These are phyloP conservation scores for Arxiozyma bovina DNA, from an alignment of 1,139 yeast species.

Conservation along the genomic window DNA sequence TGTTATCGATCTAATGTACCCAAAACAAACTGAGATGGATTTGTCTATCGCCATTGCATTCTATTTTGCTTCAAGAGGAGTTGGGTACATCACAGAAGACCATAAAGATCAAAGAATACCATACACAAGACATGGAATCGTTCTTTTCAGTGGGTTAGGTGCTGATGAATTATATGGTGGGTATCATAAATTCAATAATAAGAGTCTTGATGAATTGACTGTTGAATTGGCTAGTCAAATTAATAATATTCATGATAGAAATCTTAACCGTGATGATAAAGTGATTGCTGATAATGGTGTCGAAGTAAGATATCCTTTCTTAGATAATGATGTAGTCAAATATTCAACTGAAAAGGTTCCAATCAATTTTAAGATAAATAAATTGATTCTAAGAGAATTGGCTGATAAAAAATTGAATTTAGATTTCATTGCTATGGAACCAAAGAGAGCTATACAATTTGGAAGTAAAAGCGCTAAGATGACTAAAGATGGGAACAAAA, in stretches of 20 bases:
- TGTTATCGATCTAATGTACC: constrained; percentile 64
- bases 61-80: constrained; percentile 72
- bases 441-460: constrained; percentile 93
- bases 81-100: constrained; percentile 29
- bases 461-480: constrained; percentile 94
- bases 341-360: constrained; percentile 44
- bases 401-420: constrained; percentile 46
- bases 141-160: constrained; percentile 86
- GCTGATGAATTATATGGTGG: constrained; percentile 97
- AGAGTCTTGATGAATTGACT: constrained; percentile 32
- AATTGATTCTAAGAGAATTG: constrained; percentile 52
- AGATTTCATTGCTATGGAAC: constrained; percentile 54
- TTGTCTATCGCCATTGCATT: constrained; percentile 89
- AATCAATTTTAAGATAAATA: constrained; percentile 50
- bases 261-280: constrained; percentile 85
- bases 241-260: constrained; percentile 62
- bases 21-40: constrained; percentile 90
- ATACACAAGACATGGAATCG: constrained; percentile 51
- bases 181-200: constrained; percentile 43
- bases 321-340: constrained; percentile 54
- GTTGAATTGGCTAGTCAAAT: constrained; percentile 63
- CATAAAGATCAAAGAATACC: constrained; percentile 9
- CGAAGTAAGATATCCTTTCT: constrained; percentile 81
- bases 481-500: constrained; percentile 34
- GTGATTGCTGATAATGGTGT: constrained; percentile 82